phyloP scores from a whole-genome alignment of 768 basidiomycete species.

The Mycena latifolia region DNA sequence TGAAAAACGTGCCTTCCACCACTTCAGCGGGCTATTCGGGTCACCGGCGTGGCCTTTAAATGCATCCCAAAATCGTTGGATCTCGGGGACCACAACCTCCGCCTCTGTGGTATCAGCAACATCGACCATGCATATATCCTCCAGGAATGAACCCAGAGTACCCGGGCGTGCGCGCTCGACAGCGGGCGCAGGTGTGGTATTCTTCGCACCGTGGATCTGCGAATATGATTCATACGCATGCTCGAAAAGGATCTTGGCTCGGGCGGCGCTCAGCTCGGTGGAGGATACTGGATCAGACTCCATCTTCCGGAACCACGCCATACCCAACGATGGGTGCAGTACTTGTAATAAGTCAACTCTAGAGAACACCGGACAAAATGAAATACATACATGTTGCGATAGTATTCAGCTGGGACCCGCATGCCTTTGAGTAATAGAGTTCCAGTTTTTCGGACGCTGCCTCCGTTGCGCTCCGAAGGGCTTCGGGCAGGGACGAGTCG shows the following conservation, averaged over 20 bases:
- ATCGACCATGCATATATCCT: slow-evolving; percentile 8
- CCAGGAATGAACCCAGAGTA: neutral
- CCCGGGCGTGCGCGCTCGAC: neutral
- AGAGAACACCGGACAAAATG: too few species aligned
- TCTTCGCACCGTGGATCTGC: neutral
- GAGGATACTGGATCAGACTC: neutral
- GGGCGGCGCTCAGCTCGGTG: neutral
- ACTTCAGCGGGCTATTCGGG: neutral
- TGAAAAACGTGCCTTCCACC: neutral
- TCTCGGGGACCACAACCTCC: neutral
- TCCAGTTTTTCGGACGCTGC: too few species aligned
- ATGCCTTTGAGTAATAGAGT: too few species aligned
- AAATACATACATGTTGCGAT: too few species aligned
- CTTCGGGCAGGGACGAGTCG: neutral
- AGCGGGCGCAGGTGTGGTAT: neutral
- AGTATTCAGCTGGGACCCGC: too few species aligned
- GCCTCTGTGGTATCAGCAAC: slow-evolving; percentile 3
- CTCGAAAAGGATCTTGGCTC: neutral
- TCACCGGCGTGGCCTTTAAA: neutral
- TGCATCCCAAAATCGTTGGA: neutral
- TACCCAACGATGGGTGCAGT: neutral
- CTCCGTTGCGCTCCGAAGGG: too few species aligned
- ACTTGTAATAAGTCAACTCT: neutral
- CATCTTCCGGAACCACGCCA: slow-evolving; percentile 1
- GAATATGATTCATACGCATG: neutral